Evolutionary conservation across 1,284 basidiomycete genomes (phyloP), one percentile per base, ranked within the genome.

Genomic region (Coriolopsis trogii): DNA sequence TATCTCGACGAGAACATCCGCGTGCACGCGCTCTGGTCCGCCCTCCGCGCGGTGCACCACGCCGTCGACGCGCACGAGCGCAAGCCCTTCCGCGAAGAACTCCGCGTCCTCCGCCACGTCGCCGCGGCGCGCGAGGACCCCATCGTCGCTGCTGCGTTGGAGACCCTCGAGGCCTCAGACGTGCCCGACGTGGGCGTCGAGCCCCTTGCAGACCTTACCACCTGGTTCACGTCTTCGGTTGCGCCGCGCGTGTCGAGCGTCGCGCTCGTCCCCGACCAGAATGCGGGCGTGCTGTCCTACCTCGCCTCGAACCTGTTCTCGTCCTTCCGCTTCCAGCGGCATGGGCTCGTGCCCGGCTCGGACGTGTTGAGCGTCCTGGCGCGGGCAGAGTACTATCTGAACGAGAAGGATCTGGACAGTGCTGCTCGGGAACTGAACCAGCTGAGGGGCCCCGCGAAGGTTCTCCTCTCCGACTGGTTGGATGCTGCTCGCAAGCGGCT

Each of bases 351-450:
- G 3, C 75, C 84, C 37, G 95, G 95, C 12, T 73, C 84, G 43
- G 96, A 98, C 68, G 90, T 95, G 24, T 76, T 93, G 50, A 92
- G 90, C 64, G 85, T 93, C 41, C 70, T 99, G 34, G 87, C 95
- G 3, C 76, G 96, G 47, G 94, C 94, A n/a, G 93, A 97, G 72
- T 87, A 90, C 71, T 84, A 91, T 67, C 72, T 99, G 64, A 89
- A 89, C 56, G 89, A 95, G 73, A 95, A 96, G 78, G 92, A 98
- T 67, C 74, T 99, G 59, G 95, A 98, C 63, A 84, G 81, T 56
- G 96, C 97, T 12, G 77, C 95, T 29, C 78, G 96, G 49, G 95
- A 98, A 73, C 75, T 98, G 38, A 99, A 99, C 72, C 88, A 92
- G 70, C 74, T 99, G 54, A 82, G 78, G 39, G 94, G 95, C 0